Base-by-base conservation (phyloP, 2,329 filamentous ascomycete genomes). In the Arthrocladium fulminans region DNA sequence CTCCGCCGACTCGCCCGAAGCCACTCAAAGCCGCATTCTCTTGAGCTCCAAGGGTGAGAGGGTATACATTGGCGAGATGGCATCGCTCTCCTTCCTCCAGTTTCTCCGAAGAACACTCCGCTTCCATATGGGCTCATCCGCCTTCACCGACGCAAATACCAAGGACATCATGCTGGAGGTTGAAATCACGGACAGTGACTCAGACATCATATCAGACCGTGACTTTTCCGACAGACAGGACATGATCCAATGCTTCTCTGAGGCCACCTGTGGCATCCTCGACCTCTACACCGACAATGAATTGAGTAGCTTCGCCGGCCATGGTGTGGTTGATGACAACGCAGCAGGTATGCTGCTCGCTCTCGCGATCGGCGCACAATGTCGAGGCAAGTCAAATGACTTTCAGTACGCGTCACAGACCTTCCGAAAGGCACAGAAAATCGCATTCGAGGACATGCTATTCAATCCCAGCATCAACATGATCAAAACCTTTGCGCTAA, bases 11-110 rank as follows among this genome's bases (percentile, higher is more conserved):
- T 15, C 58, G 56, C 3, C 61, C 64, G 53, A 60, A 32, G 41
- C 24, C 59, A 65, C 54, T 12, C 44, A 48, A 19, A 48, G 61
- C 50, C 56, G 71, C 0, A 75, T 78, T 72, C 59, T 79, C 5
- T 63, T 74, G 2, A 77, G 75, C 53, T 63, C 71, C 0, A 70
- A 73, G 15, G 74, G 75, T 3, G 74, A 79, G 55, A 66, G 68
- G 68, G 70, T 75, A 0, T 75, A 71, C 43, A 65, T 75, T 41
- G 69, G 73, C n/a, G 65, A 69, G n/a, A 71, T 70, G 8, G 73
- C 73, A 1, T 71, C 73, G 0, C 61, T 80, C 12, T 79, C 76
- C 0, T 80, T 80, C 49, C 61, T 80, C 1, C 74, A 79, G 49
- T 67, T 77, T 29, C 64, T 77, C 12, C 68, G 74, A 12, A 65